Percentiles rank a stretch among this genome's conserved stretches.
These are phyloP conservation scores for Botrytis aclada DNA, from an alignment of 2,329 filamentous ascomycete species.

Conservation along the genomic window DNA sequence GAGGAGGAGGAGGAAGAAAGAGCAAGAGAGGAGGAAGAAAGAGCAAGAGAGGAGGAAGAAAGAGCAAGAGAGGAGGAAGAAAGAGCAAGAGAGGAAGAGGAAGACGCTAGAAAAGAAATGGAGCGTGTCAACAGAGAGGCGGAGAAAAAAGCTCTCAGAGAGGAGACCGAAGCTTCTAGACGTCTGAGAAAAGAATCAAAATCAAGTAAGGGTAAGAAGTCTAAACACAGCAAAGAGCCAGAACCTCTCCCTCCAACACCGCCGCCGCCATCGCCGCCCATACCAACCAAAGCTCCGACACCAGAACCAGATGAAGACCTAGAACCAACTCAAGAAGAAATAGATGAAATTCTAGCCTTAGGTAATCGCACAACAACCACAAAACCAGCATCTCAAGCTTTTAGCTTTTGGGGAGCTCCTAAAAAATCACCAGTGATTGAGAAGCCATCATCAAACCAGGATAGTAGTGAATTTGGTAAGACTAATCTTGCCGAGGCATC, in stretches of 20 bases:
- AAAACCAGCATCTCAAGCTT: constrained; percentile 37
- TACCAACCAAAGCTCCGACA: constrained; percentile 10
- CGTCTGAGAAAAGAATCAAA: constrained; percentile 38
- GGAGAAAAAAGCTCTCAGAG: constrained; percentile 40
- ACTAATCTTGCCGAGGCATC: constrained; percentile 25
- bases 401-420: constrained; percentile 56
- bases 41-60: constrained; percentile 43
- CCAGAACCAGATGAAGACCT: constrained; percentile 19
- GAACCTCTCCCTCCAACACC: constrained; percentile 22
- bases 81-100: constrained; percentile 40
- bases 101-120: constrained; percentile 40
- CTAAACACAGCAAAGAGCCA: constrained; percentile 31
- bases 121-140: constrained; percentile 37
- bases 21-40: constrained; percentile 41
- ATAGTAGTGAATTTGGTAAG: constrained; percentile 27
- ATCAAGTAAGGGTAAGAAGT: constrained; percentile 40
- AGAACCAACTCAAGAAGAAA: constrained; percentile 41
- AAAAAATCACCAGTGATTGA: constrained; percentile 41
- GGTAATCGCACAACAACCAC: neutral
- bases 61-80: constrained; percentile 41
- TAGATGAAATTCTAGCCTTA: constrained; percentile 26
- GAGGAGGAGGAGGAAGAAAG: constrained; percentile 42
- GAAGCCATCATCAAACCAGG: constrained; percentile 27
- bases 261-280: constrained; percentile 7
- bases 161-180: constrained; percentile 38